Evolutionary conservation across 2,329 filamentous ascomycete species (phyloP).

Genomic region (Neopestalotiopsis sp.): DNA sequence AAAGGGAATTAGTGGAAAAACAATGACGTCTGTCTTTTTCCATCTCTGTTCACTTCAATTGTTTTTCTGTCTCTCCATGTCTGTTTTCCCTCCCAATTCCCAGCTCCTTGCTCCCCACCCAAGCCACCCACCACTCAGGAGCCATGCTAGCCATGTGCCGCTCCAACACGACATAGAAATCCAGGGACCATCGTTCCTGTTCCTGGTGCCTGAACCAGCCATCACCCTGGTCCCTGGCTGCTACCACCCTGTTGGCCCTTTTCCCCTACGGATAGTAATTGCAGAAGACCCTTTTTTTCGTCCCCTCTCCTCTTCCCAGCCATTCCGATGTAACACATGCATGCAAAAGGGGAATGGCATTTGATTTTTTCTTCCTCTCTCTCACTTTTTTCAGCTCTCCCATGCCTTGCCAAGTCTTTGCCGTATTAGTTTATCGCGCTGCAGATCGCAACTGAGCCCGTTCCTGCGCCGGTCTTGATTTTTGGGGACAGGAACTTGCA

Average conservation of each 20-base stretch:
- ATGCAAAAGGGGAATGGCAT: conserved; percentile 1
- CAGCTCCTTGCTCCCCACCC: not conserved
- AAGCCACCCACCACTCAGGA: not conserved
- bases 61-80: not conserved
- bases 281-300: not conserved
- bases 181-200: not conserved
- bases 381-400: not conserved
- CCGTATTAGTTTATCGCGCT: not conserved
- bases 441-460: not conserved
- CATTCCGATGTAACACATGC: not conserved
- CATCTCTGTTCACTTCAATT: not conserved
- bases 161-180: not conserved
- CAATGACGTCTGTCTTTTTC: not conserved
- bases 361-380: not conserved
- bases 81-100: not conserved
- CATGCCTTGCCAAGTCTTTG: not conserved
- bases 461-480: not conserved
- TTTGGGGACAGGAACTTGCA: no score
- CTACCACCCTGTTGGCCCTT: not conserved
- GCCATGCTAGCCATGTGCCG: not conserved
- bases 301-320: not conserved
- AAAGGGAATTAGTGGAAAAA: not conserved
- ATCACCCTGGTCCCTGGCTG: not conserved
- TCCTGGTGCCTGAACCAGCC: not conserved
- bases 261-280: not conserved